Percentiles rank a stretch among this genome's conserved stretches.
Evolutionary conservation across 1,284 basidiomycete species (phyloP).

Genomic region (Sporisorium graminicola): DNA sequence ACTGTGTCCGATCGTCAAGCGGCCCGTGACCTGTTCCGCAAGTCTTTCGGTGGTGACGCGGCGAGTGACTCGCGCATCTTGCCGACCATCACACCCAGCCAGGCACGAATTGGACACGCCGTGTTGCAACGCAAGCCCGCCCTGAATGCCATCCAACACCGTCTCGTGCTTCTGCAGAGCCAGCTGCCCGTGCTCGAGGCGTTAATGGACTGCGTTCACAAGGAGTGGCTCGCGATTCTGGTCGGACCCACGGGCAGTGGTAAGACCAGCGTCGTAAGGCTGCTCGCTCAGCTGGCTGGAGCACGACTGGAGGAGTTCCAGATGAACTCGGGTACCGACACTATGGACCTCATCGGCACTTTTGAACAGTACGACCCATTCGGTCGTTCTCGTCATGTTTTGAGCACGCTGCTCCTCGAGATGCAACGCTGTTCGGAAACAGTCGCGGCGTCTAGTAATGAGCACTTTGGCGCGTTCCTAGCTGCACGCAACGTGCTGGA

Average conservation of each 20-base stretch:
- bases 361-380: slow-evolving; percentile 83
- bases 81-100: slow-evolving; percentile 74
- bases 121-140: slow-evolving; percentile 71
- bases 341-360: slow-evolving; percentile 91
- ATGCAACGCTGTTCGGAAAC: slow-evolving; percentile 24
- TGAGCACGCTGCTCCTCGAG: slow-evolving; percentile 26
- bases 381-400: slow-evolving; percentile 15
- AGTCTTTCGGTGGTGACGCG: slow-evolving; percentile 73
- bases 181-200: slow-evolving; percentile 82
- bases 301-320: slow-evolving; percentile 80
- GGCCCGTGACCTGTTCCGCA: slow-evolving; percentile 77
- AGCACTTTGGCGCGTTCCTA: slow-evolving; percentile 13
- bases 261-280: slow-evolving; percentile 82
- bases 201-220: slow-evolving; percentile 79
- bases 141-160: slow-evolving; percentile 12
- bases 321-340: slow-evolving; percentile 89
- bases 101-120: slow-evolving; percentile 81
- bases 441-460: slow-evolving; percentile 8
- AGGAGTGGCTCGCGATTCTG: slow-evolving; percentile 89
- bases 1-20: slow-evolving; percentile 77
- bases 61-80: slow-evolving; percentile 56
- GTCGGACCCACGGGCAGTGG: slow-evolving; percentile 82
- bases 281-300: slow-evolving; percentile 81
- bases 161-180: slow-evolving; percentile 74
- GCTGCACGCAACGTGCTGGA: slow-evolving; percentile 20